Evolutionary conservation across 768 basidiomycete genomes (phyloP).

Genomic region (Podaxis pistillaris): DNA sequence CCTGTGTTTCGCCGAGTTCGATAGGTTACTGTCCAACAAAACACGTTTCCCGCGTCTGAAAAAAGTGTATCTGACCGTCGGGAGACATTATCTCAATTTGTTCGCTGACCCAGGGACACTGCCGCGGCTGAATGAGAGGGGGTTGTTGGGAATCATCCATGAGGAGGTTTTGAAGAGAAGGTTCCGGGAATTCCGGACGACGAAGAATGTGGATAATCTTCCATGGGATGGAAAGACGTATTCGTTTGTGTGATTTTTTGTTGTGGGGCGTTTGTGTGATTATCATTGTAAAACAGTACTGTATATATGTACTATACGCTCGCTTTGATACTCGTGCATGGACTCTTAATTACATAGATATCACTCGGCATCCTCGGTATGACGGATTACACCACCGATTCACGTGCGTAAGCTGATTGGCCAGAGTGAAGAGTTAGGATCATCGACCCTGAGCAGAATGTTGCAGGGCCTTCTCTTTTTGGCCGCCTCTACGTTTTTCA

Average conservation of each 20-base stretch:
- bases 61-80: constrained; percentile 12
- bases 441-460: not conserved
- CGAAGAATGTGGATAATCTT: not conserved
- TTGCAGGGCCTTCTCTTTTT: not conserved
- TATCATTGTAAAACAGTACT: not conserved
- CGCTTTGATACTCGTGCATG: not conserved
- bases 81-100: constrained; percentile 10
- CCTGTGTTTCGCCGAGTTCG: constrained; percentile 10
- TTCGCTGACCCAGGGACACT: constrained; percentile 6
- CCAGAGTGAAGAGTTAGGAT: not conserved
- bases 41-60: not conserved
- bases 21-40: constrained; percentile 5
- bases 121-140: constrained; percentile 8
- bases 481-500: not conserved
- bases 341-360: not conserved
- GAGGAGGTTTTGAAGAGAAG: constrained; percentile 6
- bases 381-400: not conserved
- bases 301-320: not conserved
- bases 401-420: not conserved
- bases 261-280: not conserved
- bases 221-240: constrained; percentile 8
- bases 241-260: not conserved
- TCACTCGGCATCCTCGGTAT: not conserved
- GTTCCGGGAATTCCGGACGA: not conserved
- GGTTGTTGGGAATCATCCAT: constrained; percentile 8